Base-by-base conservation (phyloP, 2,329 filamentous ascomycete species). In the Colletotrichum theobromicola region DNA sequence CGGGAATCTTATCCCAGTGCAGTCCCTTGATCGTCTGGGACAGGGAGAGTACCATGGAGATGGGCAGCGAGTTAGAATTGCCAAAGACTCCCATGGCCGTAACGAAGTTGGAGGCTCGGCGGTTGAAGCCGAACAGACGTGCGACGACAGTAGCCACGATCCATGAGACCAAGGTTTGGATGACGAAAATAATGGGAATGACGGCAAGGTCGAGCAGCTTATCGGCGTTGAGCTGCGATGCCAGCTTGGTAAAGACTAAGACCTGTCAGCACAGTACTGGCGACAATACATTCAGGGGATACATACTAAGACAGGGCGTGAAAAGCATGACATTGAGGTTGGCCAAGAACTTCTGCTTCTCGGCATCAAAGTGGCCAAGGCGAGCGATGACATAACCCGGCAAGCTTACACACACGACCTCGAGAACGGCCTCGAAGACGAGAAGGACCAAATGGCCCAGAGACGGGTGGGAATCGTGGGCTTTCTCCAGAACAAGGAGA, bases 41-140 rank as follows among this genome's bases (percentile, higher is more conserved):
- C 13, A 99, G 90, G 10, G 96, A 98, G 72, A 98, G 90, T 76
- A 99, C 95, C 70, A 99, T 92, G 0, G 97, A 99, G 76, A 99
- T 98, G 1, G 97, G 97, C 24, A 99, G 90, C 21, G 97, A 98
- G 85, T 99, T 99, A 37, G 96, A 98, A 84, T 99, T 99, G 79
- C 96, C 97, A 83, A 99, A 99, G 63, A 98, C 90, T 46, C 94
- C 96, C 97, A 99, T 99, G 67, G 97, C 97, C 35, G 95, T 94
- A 55, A 99, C 94, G 81, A 99, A 99, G 85, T 99, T 99, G 77
- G 93, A 91, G 55, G 95, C 94, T 76, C 96, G 92, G 83, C 94
- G 95, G 79, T 92, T 92, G 84, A 99, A 96, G 18, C 94, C 89
- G 83, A 96, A 98, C 63, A 92, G 86, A 84, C 91, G 93, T 21